A percentile compares a stretch with the other conserved stretches of the same genome.
phyloP scores from a whole-genome alignment of 2,329 filamentous ascomycete genomes.

The Colletotrichum filicis region DNA sequence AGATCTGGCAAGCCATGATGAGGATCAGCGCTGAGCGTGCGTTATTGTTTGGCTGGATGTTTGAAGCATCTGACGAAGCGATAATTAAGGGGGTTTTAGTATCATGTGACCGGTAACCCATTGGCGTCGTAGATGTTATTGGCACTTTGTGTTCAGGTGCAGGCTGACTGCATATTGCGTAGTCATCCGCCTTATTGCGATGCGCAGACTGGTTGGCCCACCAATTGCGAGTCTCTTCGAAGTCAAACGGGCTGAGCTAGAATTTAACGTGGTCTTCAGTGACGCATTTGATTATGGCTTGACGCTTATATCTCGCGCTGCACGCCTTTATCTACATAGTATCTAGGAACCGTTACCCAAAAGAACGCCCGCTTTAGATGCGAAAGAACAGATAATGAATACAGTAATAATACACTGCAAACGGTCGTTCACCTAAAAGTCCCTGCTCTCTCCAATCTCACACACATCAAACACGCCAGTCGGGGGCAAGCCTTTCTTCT shows the following conservation, averaged over 20 bases:
- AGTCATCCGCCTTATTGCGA: too few species aligned
- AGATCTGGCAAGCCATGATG: too few species aligned
- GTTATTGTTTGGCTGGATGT: too few species aligned
- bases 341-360: not conserved
- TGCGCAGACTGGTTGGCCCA: too few species aligned
- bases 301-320: not conserved
- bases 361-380: not conserved
- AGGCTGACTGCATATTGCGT: too few species aligned
- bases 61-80: too few species aligned
- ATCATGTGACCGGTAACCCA: too few species aligned
- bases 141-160: too few species aligned
- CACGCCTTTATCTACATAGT: not conserved
- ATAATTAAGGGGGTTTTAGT: too few species aligned
- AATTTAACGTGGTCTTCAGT: not conserved
- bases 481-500: conserved; percentile 73
- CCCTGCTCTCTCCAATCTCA: conserved; percentile 84
- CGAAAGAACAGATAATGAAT: not conserved
- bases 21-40: too few species aligned
- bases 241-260: not conserved
- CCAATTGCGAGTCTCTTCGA: not conserved
- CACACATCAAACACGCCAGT: conserved; percentile 84
- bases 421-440: conserved; percentile 63
- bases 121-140: too few species aligned
- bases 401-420: not conserved
- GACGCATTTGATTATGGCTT: not conserved